Conservation (phyloP, 2,329 filamentous ascomycete genomes). For the Paecilomyces formosus region DNA sequence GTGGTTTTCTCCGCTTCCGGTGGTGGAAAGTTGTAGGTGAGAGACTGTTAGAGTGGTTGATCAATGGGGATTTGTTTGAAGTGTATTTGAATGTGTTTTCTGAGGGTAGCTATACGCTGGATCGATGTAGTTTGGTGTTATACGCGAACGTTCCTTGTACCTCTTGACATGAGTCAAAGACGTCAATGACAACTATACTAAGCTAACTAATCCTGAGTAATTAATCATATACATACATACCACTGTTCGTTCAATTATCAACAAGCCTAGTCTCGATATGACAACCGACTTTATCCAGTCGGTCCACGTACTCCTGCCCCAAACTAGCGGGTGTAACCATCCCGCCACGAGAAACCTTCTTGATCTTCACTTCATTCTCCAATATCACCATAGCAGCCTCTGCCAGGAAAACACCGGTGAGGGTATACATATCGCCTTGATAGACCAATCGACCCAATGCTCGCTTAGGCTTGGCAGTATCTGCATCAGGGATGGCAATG, state of each 20-base stretch:
- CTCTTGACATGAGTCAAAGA: neutral
- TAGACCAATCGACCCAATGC: slow-evolving; percentile 36
- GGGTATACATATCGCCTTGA: slow-evolving; percentile 34
- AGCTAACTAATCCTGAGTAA: too few species aligned
- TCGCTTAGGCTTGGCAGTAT: slow-evolving; percentile 24
- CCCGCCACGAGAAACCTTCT: slow-evolving; percentile 35
- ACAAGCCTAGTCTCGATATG: slow-evolving; percentile 32
- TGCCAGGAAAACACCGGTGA: slow-evolving; percentile 37
- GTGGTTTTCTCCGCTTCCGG: slow-evolving; percentile 42
- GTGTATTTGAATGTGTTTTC: neutral
- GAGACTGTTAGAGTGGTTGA: neutral
- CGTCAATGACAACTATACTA: neutral
- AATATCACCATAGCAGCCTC: slow-evolving; percentile 40
- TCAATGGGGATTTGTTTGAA: neutral
- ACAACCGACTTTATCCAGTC: slow-evolving; percentile 37
- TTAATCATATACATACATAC: too few species aligned
- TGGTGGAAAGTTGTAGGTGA: slow-evolving; percentile 37
- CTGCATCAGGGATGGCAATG: slow-evolving; percentile 37
- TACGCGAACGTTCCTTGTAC: too few species aligned
- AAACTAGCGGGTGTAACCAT: slow-evolving; percentile 43
- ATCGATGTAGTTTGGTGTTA: too few species aligned
- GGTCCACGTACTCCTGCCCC: slow-evolving; percentile 40
- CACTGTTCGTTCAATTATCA: slow-evolving; percentile 13
- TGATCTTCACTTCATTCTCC: slow-evolving; percentile 33
- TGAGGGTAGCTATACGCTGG: too few species aligned